phyloP scores from a whole-genome alignment of 306 rosid species.

The Elaeagnus macrophylla region DNA sequence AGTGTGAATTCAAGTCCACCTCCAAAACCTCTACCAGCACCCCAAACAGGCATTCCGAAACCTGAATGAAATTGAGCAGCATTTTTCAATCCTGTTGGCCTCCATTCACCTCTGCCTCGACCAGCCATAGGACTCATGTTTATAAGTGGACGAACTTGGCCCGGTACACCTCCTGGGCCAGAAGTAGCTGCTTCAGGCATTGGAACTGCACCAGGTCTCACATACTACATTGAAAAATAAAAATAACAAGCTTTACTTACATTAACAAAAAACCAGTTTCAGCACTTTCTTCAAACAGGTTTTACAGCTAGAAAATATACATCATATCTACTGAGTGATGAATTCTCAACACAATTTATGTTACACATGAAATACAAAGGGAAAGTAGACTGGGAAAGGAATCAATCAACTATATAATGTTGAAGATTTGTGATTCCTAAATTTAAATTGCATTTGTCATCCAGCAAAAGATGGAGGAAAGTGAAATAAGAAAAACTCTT shows the following conservation, averaged over 20 bases:
- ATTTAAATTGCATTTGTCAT: neutral
- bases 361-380: constrained; percentile 4
- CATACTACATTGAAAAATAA: constrained; percentile 51
- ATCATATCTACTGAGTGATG: neutral
- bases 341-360: constrained; percentile 2
- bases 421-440: neutral
- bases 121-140: constrained; percentile 52
- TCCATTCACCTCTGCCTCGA: constrained; percentile 99
- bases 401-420: constrained; percentile 5
- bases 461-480: neutral
- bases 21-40: constrained; percentile 81
- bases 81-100: constrained; percentile 72
- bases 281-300: constrained; percentile 10
- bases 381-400: neutral
- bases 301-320: neutral
- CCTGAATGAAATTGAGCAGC: constrained; percentile 55
- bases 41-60: constrained; percentile 69
- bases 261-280: constrained; percentile 8
- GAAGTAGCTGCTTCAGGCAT: constrained; percentile 55
- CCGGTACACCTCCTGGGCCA: constrained; percentile 69
- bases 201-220: constrained; percentile 93
- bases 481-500: neutral
- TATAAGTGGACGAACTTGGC: constrained; percentile 75
- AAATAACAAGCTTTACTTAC: constrained; percentile 11
- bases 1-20: constrained; percentile 93